phyloP scores from a whole-genome alignment of 73 alveolate species.

The Paramecium tetraurelia region DNA sequence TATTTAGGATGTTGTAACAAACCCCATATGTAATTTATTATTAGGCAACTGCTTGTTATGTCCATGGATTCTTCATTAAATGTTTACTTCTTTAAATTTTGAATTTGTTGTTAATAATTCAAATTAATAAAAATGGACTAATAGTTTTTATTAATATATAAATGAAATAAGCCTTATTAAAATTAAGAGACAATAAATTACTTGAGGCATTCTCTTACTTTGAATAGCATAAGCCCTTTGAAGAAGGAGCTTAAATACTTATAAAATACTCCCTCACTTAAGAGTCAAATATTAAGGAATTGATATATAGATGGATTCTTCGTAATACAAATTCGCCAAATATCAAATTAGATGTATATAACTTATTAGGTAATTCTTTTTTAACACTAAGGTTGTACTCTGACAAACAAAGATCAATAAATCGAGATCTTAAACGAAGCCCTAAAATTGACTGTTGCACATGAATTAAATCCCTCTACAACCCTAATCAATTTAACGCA shows the following conservation, averaged over 20 bases:
- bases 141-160: background rate
- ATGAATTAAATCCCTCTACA: background rate
- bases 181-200: background rate
- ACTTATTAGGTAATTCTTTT: background rate
- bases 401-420: background rate
- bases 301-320: background rate
- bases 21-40: background rate
- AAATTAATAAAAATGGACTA: background rate
- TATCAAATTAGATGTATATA: background rate
- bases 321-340: background rate
- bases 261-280: background rate
- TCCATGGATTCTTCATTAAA: constrained; percentile 6
- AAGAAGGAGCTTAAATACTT: background rate
- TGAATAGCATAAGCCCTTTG: background rate
- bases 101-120: background rate
- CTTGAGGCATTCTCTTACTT: background rate
- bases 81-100: background rate
- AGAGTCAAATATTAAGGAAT: background rate
- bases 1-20: background rate
- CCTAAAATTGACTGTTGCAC: background rate
- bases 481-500: background rate
- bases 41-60: background rate
- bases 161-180: background rate
- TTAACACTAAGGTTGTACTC: background rate
- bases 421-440: background rate